Evolutionary conservation across 1,284 basidiomycete genomes (phyloP), one percentile per base, ranked within the genome.

Genomic region (Ceratobasidium sp.): DNA sequence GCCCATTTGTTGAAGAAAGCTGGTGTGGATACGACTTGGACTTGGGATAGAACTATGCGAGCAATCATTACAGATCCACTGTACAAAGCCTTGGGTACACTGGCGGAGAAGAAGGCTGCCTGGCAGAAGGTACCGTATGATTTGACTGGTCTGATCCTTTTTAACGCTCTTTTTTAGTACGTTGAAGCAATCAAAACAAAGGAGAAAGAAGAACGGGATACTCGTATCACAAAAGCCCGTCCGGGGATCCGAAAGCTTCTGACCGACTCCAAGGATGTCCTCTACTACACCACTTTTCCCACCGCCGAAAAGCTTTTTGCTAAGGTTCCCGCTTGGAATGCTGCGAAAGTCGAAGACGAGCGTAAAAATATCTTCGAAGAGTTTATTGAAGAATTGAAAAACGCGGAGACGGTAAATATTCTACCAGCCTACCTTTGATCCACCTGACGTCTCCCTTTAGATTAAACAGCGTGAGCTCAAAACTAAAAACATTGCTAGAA

Each of bases 41-140:
- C 96, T 26, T 99, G 98, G 98, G 98, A 99, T 84, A 92, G 95
- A 86, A 96, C 97, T 65, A 98, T 99, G 94, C 91, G 97, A 82
- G 93, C 94, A 81, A 96, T 98, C 84, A 97, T 99, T 85, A 98
- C 96, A 81, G 97, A 99, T 87, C 97, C 98, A 52, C 86, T 98
- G 80, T 99, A 98, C 87, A 98, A 97, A 87, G 94, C 96, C 67
- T 88, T 99, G 79, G 95, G 95, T 83, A 95, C 94, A 62, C 88
- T 99, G 69, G 94, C 96, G 3, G 96, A 99, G 86, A 97, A 97
- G 87, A 99, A 98, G 86, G 88, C 92, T 64, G 92, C 93, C 65
- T 99, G 93, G 90, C 94, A 96, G 84, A 96, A 96, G 90, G 95
- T 95, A 68, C 56, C 88, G 79, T 26, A 12, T 48, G 17, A 67